These are phyloP conservation scores for Aspergillus vadensis DNA, from an alignment of 2,329 filamentous ascomycete genomes.

Conservation along the genomic window DNA sequence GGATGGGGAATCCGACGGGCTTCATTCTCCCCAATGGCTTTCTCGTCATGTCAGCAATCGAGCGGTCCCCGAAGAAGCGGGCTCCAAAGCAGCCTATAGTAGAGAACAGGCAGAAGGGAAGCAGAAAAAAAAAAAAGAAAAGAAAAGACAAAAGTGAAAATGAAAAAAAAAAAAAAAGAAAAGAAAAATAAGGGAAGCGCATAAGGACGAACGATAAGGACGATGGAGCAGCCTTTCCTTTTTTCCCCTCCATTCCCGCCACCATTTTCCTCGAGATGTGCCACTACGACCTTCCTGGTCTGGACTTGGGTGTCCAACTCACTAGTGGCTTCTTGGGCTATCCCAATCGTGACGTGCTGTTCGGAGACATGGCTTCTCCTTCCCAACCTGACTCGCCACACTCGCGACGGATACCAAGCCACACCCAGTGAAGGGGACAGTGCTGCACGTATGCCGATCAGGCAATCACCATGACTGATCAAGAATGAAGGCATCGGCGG, in stretches of 20 bases:
- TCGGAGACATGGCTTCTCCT: neutral
- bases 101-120: neutral
- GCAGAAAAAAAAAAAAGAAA: neutral
- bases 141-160: conserved; percentile 2
- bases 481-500: neutral
- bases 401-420: neutral
- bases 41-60: neutral
- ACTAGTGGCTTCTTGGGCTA: neutral
- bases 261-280: conserved; percentile 1
- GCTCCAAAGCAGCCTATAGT: neutral
- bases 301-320: neutral
- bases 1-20: neutral
- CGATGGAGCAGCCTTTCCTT: neutral
- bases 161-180: neutral
- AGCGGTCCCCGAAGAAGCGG: neutral
- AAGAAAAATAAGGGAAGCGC: neutral
- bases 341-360: neutral
- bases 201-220: neutral
- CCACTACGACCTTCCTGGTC: neutral
- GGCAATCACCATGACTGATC: neutral
- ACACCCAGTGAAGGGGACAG: neutral
- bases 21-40: neutral
- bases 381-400: conserved; percentile 16
- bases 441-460: neutral
- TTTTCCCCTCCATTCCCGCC: neutral